phyloP scores from a whole-genome alignment of 2,329 filamentous ascomycete species.

The Hymenoscyphus infarciens region DNA sequence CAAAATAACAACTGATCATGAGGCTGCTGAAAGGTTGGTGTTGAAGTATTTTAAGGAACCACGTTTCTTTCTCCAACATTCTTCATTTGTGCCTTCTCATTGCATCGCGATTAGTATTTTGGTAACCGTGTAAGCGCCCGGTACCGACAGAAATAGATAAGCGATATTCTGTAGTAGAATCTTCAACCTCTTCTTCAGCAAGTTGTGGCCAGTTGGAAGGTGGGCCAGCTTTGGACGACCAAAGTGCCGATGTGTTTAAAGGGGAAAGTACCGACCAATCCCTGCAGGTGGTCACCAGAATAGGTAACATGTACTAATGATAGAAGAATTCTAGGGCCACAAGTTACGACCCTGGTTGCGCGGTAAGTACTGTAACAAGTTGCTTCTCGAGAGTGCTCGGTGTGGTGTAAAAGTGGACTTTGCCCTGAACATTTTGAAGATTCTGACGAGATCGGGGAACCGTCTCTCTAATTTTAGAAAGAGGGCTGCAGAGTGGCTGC shows the following conservation, averaged over 20 bases:
- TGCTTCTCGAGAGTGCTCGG: not conserved
- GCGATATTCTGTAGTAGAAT: not conserved
- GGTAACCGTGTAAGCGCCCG: conserved; percentile 6
- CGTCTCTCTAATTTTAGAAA: conserved; percentile 9
- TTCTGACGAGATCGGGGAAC: not conserved
- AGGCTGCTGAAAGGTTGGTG: not conserved
- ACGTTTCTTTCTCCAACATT: not conserved
- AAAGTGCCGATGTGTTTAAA: not conserved
- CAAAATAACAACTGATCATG: not conserved
- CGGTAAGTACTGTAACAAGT: not conserved
- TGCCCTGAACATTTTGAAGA: not conserved
- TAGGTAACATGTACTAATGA: conserved; percentile 1
- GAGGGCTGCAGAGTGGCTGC: not conserved
- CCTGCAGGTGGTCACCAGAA: not conserved
- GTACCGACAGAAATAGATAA: conserved; percentile 10
- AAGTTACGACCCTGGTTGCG: not conserved
- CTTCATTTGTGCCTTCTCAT: not conserved
- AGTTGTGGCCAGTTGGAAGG: conserved; percentile 1
- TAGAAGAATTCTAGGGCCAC: conserved; percentile 3
- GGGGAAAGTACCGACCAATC: not conserved
- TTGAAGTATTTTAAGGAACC: not conserved
- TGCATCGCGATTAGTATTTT: conserved; percentile 1
- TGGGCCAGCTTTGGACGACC: not conserved
- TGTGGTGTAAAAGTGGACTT: conserved; percentile 1
- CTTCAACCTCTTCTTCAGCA: not conserved